Evolutionary conservation across 2,329 filamentous ascomycete species (phyloP).

Genomic region (Trichoderma sp.): DNA sequence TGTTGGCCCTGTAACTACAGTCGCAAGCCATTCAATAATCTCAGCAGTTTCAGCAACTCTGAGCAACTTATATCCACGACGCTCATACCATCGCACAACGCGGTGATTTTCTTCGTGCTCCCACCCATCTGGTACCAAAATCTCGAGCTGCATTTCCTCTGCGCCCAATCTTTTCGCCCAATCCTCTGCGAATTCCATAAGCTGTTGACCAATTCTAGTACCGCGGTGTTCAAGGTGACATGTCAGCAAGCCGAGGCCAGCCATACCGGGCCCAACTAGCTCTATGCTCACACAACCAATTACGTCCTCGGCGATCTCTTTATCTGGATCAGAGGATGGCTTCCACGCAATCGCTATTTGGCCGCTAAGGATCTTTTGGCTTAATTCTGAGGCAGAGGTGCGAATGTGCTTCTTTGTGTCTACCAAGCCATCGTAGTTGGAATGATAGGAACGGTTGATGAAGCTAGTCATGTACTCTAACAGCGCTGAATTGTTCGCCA

Average conservation of each 20-base stretch:
- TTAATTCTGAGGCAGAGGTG: not conserved
- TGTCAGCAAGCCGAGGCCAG: not conserved
- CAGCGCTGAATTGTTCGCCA: not conserved
- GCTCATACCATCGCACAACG: not conserved
- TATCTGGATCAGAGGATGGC: not conserved
- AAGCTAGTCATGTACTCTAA: not conserved
- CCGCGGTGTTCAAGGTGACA: not conserved
- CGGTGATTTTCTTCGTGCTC: not conserved
- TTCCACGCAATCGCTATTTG: not conserved
- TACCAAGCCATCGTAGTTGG: not conserved
- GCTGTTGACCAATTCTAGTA: not conserved
- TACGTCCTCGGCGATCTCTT: not conserved
- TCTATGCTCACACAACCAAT: not conserved
- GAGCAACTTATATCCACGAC: not conserved
- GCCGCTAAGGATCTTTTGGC: not conserved
- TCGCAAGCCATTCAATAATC: not conserved
- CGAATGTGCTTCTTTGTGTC: not conserved
- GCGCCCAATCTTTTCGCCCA: not conserved
- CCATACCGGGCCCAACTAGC: not conserved
- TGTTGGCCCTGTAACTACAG: not conserved
- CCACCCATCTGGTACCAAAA: not conserved
- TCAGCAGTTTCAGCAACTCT: not conserved
- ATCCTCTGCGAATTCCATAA: not conserved
- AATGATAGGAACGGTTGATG: not conserved
- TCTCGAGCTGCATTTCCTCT: not conserved